These are phyloP conservation scores for Cercospora zeina DNA, from an alignment of 2,329 filamentous ascomycete genomes.

Conservation along the genomic window DNA sequence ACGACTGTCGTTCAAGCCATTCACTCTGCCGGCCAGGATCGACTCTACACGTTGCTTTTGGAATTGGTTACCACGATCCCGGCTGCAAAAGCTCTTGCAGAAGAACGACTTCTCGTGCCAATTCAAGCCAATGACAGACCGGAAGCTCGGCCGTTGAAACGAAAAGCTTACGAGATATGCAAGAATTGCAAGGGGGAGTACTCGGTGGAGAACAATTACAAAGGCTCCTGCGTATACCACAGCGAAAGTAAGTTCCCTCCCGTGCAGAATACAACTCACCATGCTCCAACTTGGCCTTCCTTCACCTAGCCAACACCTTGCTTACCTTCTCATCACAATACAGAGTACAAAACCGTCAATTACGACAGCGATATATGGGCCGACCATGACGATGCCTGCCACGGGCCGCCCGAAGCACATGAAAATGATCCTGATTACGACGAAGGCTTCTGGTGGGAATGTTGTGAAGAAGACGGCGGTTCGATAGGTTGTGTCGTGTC, in stretches of 20 bases:
- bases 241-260: not conserved
- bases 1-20: slow-evolving; percentile 3
- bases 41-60: not conserved
- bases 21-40: not conserved
- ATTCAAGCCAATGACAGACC: not conserved
- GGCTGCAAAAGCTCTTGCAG: not conserved
- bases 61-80: slow-evolving; percentile 5
- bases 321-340: no score
- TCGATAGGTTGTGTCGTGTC: not conserved
- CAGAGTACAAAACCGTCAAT: not conserved
- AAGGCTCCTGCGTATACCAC: slow-evolving; percentile 13
- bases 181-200: slow-evolving; percentile 15
- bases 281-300: not conserved
- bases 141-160: not conserved
- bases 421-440: not conserved
- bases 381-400: slow-evolving; percentile 3
- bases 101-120: not conserved
- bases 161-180: slow-evolving; percentile 18
- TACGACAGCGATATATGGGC: not conserved
- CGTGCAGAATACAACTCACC: not conserved
- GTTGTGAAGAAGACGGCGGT: not conserved
- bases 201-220: not conserved
- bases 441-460: not conserved
- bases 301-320: no score
- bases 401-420: not conserved